Base-by-base conservation (phyloP, 2,329 filamentous ascomycete species). In the Hypoxylon sp. region DNA sequence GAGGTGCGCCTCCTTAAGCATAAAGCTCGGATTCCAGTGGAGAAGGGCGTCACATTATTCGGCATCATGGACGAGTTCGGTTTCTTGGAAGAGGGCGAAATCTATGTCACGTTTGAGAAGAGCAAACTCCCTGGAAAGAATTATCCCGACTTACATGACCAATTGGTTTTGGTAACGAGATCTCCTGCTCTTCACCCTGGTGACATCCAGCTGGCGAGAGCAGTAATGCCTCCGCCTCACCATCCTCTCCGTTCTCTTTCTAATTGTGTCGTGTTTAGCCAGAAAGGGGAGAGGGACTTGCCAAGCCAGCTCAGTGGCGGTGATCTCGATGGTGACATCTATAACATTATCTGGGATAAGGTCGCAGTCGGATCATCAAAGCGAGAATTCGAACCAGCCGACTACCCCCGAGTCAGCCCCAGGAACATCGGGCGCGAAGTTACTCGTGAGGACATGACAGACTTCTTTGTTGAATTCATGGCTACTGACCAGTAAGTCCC, bases 61-160 rank as follows among this genome's bases (percentile, higher is more conserved):
- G 94, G 94, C 0, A 85, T 97, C 55, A 92, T 96, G 88, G 94
- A 97, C 68, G 93, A 97, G 78, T 94, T 92, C 0, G 88, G 87
- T 0, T 87, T 85, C 37, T 82, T 97, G 0, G 70, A 85, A 9
- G 89, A 93, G 74, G 86, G 87, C 0, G 83, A 97, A 69, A 86
- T 95, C 0, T 94, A 90, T 72, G 86, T 92, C 58, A 86, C 87
- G 0, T 88, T 86, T 39, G 83, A 89, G 50, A 81, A 77, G 33
- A 82, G 89, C 46, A 81, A 77, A 42, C 73, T 72, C 9, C 22
- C 63, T 1, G 69, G 68, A 52, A 74, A n/a, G 26, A 63, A 76
- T 2, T 70, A 75, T 5, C 14, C 31, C 8, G 72, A 79, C 9
- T 70, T 86, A 0, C 63, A 75, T 0, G 72, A 79, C 2, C 82